Evolutionary conservation across 306 rosid genomes (phyloP).

Genomic region (Pyrus communis): DNA sequence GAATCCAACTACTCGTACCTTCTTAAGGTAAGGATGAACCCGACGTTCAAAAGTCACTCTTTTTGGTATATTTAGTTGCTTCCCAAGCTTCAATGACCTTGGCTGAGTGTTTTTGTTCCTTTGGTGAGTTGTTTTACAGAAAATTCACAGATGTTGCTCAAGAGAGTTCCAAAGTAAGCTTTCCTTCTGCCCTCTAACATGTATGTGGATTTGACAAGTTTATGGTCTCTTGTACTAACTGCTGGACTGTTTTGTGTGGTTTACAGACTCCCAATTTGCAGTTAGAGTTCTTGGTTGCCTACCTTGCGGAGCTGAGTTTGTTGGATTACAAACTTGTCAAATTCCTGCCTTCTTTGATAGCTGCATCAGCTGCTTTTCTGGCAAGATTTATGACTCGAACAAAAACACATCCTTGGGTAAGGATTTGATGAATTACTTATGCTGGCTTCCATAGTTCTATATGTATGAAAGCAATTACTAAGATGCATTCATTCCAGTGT

Average conservation of each 20-base stretch:
- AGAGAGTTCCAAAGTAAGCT: conserved; percentile 44
- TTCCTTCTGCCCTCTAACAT: too few relatives aligned
- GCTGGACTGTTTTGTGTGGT: not conserved
- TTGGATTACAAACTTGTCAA: conserved; percentile 74
- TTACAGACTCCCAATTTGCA: conserved; percentile 41
- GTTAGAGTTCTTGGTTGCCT: conserved; percentile 59
- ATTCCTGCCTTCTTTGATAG: conserved; percentile 80
- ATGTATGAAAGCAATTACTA: not conserved
- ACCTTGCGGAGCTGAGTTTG: conserved; percentile 80
- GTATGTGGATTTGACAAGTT: not conserved
- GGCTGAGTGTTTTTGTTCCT: not conserved
- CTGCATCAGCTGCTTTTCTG: conserved; percentile 66
- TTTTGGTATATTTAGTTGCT: not conserved
- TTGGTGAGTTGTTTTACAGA: conserved; percentile 32
- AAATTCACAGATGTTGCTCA: conserved; percentile 47
- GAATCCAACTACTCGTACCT: conserved; percentile 66
- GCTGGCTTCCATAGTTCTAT: not conserved
- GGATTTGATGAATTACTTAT: not conserved
- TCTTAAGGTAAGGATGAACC: conserved; percentile 48
- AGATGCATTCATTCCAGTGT: conserved; percentile 34
- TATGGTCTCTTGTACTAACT: conserved; percentile 11
- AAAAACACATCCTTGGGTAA: conserved; percentile 77
- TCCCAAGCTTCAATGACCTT: not conserved
- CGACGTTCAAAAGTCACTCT: not conserved
- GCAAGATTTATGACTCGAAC: conserved; percentile 54